A percentile compares a stretch with the other conserved stretches of the same genome.
phyloP scores from a whole-genome alignment of 2,329 filamentous ascomycete genomes.

The Ophiostoma sp. region DNA sequence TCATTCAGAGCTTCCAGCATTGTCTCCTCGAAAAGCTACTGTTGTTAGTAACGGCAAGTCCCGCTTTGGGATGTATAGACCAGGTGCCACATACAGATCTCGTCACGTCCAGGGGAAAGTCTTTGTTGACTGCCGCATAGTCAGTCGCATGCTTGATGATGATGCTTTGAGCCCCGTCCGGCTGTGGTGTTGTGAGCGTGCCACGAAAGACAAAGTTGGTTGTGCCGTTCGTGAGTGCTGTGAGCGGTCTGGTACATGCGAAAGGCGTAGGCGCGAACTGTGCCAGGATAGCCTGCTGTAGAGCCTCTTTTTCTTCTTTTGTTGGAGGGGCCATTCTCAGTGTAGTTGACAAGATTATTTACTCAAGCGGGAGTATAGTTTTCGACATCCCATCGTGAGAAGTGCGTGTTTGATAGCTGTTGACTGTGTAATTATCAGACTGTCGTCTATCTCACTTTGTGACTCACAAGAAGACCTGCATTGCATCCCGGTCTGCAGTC shows the following conservation, averaged over 20 bases:
- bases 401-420: neutral
- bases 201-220: constrained; percentile 47
- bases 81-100: constrained; percentile 36
- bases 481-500: neutral
- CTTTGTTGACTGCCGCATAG: constrained; percentile 38
- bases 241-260: constrained; percentile 38
- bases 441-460: neutral
- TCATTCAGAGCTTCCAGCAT: neutral
- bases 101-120: constrained; percentile 40
- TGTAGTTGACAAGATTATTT: neutral
- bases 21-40: neutral
- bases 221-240: constrained; percentile 40
- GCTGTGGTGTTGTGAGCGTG: constrained; percentile 33
- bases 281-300: neutral
- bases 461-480: neutral
- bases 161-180: constrained; percentile 33
- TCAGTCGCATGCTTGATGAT: constrained; percentile 44
- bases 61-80: neutral
- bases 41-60: neutral
- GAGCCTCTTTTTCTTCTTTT: neutral
- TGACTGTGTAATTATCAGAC: neutral
- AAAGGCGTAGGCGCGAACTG: constrained; percentile 37
- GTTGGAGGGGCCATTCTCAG: constrained; percentile 13
- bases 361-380: neutral
- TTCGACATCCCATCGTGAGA: neutral